Conservation (phyloP, 208 protist genomes). For the Leishmania braziliensis region DNA sequence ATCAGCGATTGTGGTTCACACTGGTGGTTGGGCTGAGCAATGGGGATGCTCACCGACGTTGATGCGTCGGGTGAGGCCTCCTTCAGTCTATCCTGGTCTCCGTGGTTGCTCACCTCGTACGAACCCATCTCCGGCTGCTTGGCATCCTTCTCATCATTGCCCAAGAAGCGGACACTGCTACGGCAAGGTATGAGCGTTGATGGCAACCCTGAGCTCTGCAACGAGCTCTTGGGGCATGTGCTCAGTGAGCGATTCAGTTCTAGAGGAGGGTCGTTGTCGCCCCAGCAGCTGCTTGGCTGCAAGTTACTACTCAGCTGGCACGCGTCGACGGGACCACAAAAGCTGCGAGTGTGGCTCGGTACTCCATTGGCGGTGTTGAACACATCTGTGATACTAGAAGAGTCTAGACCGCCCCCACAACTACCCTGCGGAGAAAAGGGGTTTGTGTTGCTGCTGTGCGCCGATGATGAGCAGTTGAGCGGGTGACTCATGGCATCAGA, state of each 20-base stretch:
- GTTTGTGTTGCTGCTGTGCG: not conserved
- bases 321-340: not conserved
- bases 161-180: constrained; percentile 17
- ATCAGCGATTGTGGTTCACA: not conserved
- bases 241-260: not conserved
- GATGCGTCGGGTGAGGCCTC: not conserved
- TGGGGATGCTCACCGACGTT: not conserved
- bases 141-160: not conserved
- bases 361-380: not conserved
- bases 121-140: not conserved
- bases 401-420: not conserved
- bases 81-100: not conserved
- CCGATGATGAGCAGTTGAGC: not conserved
- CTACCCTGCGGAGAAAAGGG: not conserved
- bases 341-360: not conserved
- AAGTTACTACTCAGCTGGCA: not conserved
- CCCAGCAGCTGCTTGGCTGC: not conserved
- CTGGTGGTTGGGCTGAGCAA: not conserved
- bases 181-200: constrained; percentile 3
- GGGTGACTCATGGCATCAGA: not conserved
- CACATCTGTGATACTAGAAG: not conserved
- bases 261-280: not conserved
- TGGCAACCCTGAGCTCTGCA: not conserved
- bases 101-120: not conserved
- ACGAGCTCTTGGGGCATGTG: too few relatives aligned